Percentiles rank a stretch among this genome's conserved stretches.
phyloP scores from a whole-genome alignment of 2,329 filamentous ascomycete genomes.

The Magnaporthiopsis incrustans region DNA sequence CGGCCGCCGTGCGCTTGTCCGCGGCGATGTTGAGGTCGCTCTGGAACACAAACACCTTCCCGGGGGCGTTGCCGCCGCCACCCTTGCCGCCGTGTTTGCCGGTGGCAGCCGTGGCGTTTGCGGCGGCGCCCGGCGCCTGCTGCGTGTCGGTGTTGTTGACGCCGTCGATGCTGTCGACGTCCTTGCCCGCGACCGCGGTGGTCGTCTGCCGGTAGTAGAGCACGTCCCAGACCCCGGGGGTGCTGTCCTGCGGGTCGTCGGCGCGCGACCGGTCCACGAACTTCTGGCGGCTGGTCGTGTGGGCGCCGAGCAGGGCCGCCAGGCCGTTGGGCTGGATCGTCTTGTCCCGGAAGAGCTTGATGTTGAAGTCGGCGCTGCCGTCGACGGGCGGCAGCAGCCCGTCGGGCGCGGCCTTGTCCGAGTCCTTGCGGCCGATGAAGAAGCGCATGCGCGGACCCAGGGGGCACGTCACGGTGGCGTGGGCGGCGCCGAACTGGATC shows the following conservation, averaged over 20 bases:
- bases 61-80: constrained; percentile 16
- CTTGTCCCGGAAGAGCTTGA: constrained; percentile 39
- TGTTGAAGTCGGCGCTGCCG: constrained; percentile 30
- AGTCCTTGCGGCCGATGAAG: constrained; percentile 39
- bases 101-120: neutral
- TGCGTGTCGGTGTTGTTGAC: neutral
- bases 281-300: constrained; percentile 38
- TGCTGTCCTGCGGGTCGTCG: constrained; percentile 35
- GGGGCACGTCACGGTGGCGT: constrained; percentile 41
- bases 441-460: constrained; percentile 39
- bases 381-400: constrained; percentile 36
- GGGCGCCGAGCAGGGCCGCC: constrained; percentile 45
- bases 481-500: constrained; percentile 38
- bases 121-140: too few species aligned
- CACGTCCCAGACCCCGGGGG: constrained; percentile 41
- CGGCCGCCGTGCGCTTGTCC: constrained; percentile 25
- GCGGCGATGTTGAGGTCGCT: constrained; percentile 32
- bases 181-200: constrained; percentile 9
- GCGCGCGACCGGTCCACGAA: constrained; percentile 30
- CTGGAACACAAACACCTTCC: constrained; percentile 27
- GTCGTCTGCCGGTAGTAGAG: constrained; percentile 37
- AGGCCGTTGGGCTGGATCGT: constrained; percentile 40
- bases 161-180: constrained; percentile 11
- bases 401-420: constrained; percentile 27
- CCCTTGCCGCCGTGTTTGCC: neutral